phyloP scores from a whole-genome alignment of 129 eudicot species.

The Deinandra increscens region DNA sequence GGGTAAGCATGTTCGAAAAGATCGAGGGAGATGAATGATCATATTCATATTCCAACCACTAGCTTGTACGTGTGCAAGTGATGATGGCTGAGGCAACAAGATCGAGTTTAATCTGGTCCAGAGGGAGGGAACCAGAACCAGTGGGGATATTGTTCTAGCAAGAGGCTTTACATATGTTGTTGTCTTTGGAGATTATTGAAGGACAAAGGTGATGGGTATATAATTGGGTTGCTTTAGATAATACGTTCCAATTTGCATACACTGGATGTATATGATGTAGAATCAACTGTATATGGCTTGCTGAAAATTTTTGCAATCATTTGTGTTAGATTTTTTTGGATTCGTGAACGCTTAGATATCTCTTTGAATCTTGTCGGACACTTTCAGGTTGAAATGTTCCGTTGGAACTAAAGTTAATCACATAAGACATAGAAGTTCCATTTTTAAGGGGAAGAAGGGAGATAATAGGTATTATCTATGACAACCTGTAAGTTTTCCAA shows the following conservation, averaged over 20 bases:
- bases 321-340: not conserved
- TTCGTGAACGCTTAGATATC: too few species aligned
- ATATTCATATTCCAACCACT: not conserved
- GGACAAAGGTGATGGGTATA: constrained; percentile 29
- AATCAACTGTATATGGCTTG: constrained; percentile 15
- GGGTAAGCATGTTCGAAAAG: constrained; percentile 15
- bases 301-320: constrained; percentile 4
- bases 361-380: too few species aligned
- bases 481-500: too few species aligned
- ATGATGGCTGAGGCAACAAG: constrained; percentile 30
- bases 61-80: constrained; percentile 1
- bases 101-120: constrained; percentile 26
- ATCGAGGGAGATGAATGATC: constrained; percentile 5
- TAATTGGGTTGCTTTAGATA: constrained; percentile 32
- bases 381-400: too few species aligned
- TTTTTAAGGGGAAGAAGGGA: too few species aligned
- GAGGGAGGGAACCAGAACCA: constrained; percentile 22
- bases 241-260: constrained; percentile 19
- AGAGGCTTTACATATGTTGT: constrained; percentile 19
- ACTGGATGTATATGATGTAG: constrained; percentile 2
- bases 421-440: too few species aligned
- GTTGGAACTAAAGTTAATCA: too few species aligned
- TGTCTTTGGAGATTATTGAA: constrained; percentile 24
- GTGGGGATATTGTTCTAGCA: constrained; percentile 23
- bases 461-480: too few species aligned